Base-by-base conservation (phyloP, 1,139 yeast genomes). In the Candida tropicalis region DNA sequence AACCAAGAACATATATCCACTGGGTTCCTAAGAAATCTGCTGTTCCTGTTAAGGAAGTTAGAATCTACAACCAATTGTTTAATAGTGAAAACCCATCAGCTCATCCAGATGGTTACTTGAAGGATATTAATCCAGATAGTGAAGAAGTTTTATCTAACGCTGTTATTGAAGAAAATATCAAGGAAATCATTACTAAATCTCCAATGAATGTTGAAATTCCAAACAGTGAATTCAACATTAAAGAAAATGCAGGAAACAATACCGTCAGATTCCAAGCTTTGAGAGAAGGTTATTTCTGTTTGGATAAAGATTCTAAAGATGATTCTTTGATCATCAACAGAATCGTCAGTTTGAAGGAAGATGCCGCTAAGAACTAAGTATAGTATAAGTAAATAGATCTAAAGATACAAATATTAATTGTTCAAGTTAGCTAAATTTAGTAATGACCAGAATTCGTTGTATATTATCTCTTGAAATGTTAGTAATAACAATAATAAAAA, bases 211-310 rank as follows among this genome's bases (percentile, higher is more conserved):
- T 82, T 52, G 81, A 81, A 34, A 70, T 79, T 44, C 79, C 83
- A 12, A 78, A 81, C 45, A 84, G 86, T 48, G 83, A 83, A 50
- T 86, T 86, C 60, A 80, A 82, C 59, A 86, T 86, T 52, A 73
- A 73, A 54, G 95, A 87, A 62, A 66, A 65, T 43, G 62, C 62
- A 38, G 78, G 77, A 22, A 84, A 87, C 27, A 95, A 93, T 63
- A 81, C 95, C n/a, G 87, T 88, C 28, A 81, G 99, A 63, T 95
- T 95, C 88, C 99, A 95, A 71, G 99, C 97, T 24, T 79, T 95
- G 65, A 84, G 99, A 69, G 93, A 89, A 41, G 99, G 99, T 20
- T 93, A 93, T 68, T 95, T 91, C 79, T 85, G 97, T 62, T 68
- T 89, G 65, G 99, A 95, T 62, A 81, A 78, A 57, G 98, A 93